Conservation (phyloP, 257 asterid species). For the Verbena officinalis region DNA sequence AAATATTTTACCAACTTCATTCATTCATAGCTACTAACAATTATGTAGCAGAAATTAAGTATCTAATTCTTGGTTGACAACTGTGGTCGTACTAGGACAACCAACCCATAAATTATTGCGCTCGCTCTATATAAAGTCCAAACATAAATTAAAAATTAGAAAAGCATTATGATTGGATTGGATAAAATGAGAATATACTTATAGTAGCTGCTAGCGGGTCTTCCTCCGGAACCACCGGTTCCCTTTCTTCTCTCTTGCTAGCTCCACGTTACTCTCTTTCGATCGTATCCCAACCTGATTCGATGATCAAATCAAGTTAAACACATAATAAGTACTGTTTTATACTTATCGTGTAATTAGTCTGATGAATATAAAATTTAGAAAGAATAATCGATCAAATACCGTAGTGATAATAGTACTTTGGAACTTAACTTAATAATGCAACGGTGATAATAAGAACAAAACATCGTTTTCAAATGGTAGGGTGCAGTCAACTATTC, state of each 20-base stretch:
- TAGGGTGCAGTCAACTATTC: constrained; percentile 36
- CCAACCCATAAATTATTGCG: neutral
- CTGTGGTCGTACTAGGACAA: neutral
- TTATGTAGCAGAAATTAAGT: too few species aligned
- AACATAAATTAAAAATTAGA: neutral
- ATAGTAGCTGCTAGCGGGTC: constrained; percentile 25
- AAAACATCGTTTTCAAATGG: constrained; percentile 40
- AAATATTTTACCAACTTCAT: too few species aligned
- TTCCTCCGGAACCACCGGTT: constrained; percentile 31
- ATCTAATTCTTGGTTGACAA: neutral
- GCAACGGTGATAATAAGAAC: constrained; percentile 29
- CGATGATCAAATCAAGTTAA: too few species aligned
- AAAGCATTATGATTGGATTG: constrained; percentile 31
- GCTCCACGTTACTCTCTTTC: constrained; percentile 33
- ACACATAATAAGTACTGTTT: too few species aligned
- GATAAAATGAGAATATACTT: constrained; percentile 16
- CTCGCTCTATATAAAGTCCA: constrained; percentile 15
- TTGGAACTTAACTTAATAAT: constrained; percentile 37
- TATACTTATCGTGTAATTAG: too few species aligned
- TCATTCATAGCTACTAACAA: too few species aligned
- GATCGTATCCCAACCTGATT: too few species aligned
- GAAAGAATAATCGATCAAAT: too few species aligned
- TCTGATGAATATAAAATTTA: too few species aligned
- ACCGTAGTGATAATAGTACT: too few species aligned
- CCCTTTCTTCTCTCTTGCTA: constrained; percentile 33